Base-by-base conservation (phyloP, 176 grass and related monocot genomes). In the Guadua angustifolia region DNA sequence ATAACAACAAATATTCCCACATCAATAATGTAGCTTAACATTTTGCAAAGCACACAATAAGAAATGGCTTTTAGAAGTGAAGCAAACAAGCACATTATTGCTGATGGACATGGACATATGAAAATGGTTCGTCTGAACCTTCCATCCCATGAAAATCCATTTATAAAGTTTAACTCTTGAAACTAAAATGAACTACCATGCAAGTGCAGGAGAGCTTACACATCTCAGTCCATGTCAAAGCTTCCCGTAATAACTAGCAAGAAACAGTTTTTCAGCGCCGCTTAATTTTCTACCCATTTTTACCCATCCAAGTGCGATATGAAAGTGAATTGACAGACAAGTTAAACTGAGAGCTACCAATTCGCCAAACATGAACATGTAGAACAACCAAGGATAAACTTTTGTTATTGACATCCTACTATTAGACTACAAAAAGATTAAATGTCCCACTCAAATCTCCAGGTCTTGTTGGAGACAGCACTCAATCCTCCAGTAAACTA, bases 1-100 rank as follows among this genome's bases (percentile, higher is more conserved):
- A 73, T 49, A 90, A 77, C 66, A 69, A 87, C 9, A 47, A 74
- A 51, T 26, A 52, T 40, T 56, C 68, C 18, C 33, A 69, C 40
- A 84, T 22, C 44, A 85, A 80, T 69, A 85, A 68, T 80, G 57
- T n/a, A 13, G 45, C 29, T 36, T n/a, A 40, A 69, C 11, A 85
- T 75, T 74, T 45, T 62, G 17, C 42, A 81, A 42, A 61, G n/a
- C 5, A 89, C 5, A n/a, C 4, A 26, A 43, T 21, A n/a, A 15
- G 10, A 29, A 71, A 46, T 17, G 18, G 21, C 22, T 49, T 77
- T 75, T 80, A 61, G 42, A 79, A 51, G 21, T n/a, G 0, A 74
- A 62, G 39, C 5, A 77, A 73, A 66, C 13, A 88, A 21, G 14
- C 59, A 55, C 22, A n/a, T 40, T 73, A 4, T 74, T 79, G 47